Base-by-base conservation (phyloP, 1,284 basidiomycete species). In the Mycosarcoma mackinlayi region DNA sequence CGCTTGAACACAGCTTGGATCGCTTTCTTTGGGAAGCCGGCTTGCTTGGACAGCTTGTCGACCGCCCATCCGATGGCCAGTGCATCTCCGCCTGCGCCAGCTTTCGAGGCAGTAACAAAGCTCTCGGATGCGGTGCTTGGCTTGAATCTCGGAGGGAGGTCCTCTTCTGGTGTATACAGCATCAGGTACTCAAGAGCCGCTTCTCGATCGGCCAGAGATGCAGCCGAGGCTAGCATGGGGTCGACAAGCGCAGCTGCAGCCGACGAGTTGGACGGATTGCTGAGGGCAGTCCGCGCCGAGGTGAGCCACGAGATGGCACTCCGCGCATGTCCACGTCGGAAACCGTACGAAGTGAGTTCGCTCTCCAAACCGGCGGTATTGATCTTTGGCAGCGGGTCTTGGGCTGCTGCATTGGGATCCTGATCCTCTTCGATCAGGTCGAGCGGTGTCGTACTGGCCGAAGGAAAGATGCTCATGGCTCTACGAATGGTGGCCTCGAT, bases 401-500 rank as follows among this genome's bases (percentile, higher is more conserved):
- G 18, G 18, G 54, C 49, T 31, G 25, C 33, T 23, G 34, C 6
- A 35, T 39, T 28, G 7, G 48, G 40, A 31, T 54, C 47, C 45
- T 53, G 49, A 10, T 54, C 74, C 21, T 69, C 65, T 25, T 68
- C 69, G 13, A 49, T 60, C n/a, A 63, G 40, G 33, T 73, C 58
- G 42, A 60, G 56, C n/a, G 69, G 69, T 13, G 57, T 50, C 6
- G 60, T 45, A 57, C 57, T 57, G 33, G 72, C 66, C 10, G 63
- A 52, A 4, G 68, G 75, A 21, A 77, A 70, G 34, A 70, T 63
- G 40, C 54, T 58, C 38, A 85, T 67, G n/a, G 89, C 91, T 86
- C 89, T 87, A 80, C 91, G 90, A n/a, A 95, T 88, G 0, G 89
- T 88, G 21, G 87, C 87, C 83, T 97, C 93, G 6, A 94, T 91